phyloP scores from a whole-genome alignment of 2,329 filamentous ascomycete genomes.

The Aspergillus fumigatus region DNA sequence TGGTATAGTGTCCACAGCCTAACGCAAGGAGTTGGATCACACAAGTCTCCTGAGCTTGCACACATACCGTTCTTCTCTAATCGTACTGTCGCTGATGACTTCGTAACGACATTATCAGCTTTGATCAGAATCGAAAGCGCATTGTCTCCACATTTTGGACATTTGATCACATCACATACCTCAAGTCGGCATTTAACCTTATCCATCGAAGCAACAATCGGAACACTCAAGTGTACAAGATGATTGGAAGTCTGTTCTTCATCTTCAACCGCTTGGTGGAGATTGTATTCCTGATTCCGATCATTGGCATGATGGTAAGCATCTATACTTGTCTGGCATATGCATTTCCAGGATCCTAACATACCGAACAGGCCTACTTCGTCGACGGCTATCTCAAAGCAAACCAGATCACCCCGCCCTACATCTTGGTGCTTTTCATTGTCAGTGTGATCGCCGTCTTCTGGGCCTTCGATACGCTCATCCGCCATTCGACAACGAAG shows the following conservation, averaged over 20 bases:
- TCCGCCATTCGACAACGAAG: constrained; percentile 56
- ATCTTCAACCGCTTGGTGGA: constrained; percentile 58
- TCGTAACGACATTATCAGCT: not conserved
- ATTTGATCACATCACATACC: not conserved
- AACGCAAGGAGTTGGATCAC: not conserved
- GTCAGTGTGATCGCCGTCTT: constrained; percentile 57
- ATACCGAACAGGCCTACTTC: constrained; percentile 49
- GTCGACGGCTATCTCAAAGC: constrained; percentile 54
- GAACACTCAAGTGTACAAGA: constrained; percentile 26
- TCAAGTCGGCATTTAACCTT: not conserved
- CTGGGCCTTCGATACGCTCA: constrained; percentile 58
- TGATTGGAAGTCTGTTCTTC: constrained; percentile 56
- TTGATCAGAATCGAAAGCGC: not conserved
- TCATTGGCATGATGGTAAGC: constrained; percentile 57
- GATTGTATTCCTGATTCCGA: constrained; percentile 59
- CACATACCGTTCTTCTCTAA: not conserved
- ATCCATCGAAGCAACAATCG: not conserved
- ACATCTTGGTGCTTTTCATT: constrained; percentile 62
- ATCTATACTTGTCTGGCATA: not conserved
- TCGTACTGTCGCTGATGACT: not conserved
- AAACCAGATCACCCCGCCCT: constrained; percentile 56
- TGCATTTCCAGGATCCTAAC: not conserved
- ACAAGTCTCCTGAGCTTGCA: not conserved
- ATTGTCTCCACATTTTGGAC: not conserved
- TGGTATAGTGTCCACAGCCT: not conserved